Base-by-base conservation (phyloP, 805 yeast genomes). In the Yamadazyma paraphyllophila region DNA sequence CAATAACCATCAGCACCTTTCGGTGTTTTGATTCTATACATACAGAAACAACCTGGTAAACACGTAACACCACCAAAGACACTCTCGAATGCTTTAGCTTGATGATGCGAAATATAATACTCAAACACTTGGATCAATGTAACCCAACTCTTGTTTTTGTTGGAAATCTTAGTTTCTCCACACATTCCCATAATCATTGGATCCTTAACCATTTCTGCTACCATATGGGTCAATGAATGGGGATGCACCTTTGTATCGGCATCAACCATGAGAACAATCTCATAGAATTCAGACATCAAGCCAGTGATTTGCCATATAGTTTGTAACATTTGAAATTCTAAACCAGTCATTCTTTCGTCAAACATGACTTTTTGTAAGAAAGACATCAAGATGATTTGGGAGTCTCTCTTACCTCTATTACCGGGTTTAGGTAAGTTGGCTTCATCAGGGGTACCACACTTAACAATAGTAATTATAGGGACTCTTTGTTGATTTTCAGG, bases 321-420 rank as follows among this genome's bases (percentile, higher is more conserved):
- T 44, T 76, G 76, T 59, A 89, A 67, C 52, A 90, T 73, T 60
- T 86, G 94, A 58, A 78, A 89, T 55, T 91, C 96, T 47, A 90
- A 77, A 54, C 85, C 88, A 0, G 96, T 84, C 97, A 90, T 90
- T 74, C 97, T 82, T 64, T 91, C 97, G 64, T 90, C 91, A 65
- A 88, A 89, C 56, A 91, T 88, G 14, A 90, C 78, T 56, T 82
- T 84, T 66, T 90, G 96, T 58, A 90, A 74, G 65, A 90, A 90
- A 0, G 92, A 83, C 97, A 90, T 90, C 56, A 90, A 71, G 50
- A 90, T 83, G 48, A 90, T 83, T 64, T 90, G 97, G 16, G 97
- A 88, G 61, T 90, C 97, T 69, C 97, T 86, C 65, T 90, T 90
- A 67, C 97, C 97, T 74, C 97, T 83, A 63, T 90, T 90, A 54